Evolutionary conservation across 495 filamentous ascomycete species (phyloP).

Genomic region (Tuber aestivum): DNA sequence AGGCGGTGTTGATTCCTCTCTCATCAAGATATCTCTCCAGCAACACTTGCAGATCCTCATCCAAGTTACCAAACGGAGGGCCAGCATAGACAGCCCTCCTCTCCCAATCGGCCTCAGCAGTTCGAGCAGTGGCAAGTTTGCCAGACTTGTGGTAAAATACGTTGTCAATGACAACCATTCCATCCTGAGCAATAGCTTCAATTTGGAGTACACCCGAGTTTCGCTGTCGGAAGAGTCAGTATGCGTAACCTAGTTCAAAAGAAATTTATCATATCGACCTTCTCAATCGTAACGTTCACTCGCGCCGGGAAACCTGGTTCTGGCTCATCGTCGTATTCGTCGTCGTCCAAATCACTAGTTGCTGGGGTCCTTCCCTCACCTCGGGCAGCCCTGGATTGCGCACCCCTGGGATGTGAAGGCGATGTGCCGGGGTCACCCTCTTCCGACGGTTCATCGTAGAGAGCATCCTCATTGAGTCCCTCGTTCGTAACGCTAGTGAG

Average conservation of each 20-base stretch:
- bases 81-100: conserved; percentile 77
- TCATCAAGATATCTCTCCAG: conserved; percentile 93
- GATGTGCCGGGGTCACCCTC: conserved; percentile 45
- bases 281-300: conserved; percentile 82
- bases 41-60: conserved; percentile 88
- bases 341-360: conserved; percentile 35
- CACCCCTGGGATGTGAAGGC: conserved; percentile 49
- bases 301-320: conserved; percentile 69
- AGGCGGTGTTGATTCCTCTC: conserved; percentile 77
- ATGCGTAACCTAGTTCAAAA: neutral
- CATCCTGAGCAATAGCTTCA: conserved; percentile 81
- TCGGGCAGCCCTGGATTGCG: conserved; percentile 52
- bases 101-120: conserved; percentile 62
- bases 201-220: conserved; percentile 71
- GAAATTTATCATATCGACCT: conserved; percentile 49
- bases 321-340: conserved; percentile 45
- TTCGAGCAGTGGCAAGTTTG: conserved; percentile 60
- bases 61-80: conserved; percentile 86
- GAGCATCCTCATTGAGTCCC: conserved; percentile 47
- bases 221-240: conserved; percentile 26
- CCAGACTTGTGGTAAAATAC: conserved; percentile 76
- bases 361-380: conserved; percentile 41
- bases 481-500: conserved; percentile 65
- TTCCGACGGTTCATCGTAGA: conserved; percentile 33
- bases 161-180: conserved; percentile 81